Evolutionary conservation across 257 asterid genomes (phyloP).

Genomic region (Rhazya stricta): DNA sequence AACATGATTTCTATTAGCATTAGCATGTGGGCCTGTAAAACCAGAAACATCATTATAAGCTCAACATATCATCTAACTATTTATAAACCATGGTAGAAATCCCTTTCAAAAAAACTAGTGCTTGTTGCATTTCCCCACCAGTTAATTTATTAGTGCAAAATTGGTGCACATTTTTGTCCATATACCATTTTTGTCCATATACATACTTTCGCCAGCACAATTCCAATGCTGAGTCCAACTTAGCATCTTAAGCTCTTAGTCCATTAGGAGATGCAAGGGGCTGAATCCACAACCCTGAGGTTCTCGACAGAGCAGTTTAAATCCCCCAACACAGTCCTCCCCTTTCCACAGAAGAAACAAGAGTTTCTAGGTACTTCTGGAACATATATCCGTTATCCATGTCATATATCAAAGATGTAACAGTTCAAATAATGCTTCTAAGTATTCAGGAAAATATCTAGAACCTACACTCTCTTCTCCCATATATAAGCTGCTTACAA

Average conservation of each 20-base stretch:
- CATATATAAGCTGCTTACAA: not conserved
- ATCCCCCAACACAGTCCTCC: not conserved
- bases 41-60: slow-evolving; percentile 8
- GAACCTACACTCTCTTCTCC: not conserved
- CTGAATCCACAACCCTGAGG: not conserved
- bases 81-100: not conserved
- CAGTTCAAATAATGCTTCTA: too few relatives aligned
- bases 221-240: not conserved
- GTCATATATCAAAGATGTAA: not conserved
- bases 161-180: not conserved
- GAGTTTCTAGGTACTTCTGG: not conserved
- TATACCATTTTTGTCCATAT: not conserved
- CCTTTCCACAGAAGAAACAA: not conserved
- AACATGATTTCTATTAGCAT: slow-evolving; percentile 66
- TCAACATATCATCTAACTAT: not conserved
- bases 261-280: not conserved
- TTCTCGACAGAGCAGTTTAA: not conserved
- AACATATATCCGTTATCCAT: not conserved
- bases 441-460: not conserved
- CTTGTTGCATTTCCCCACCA: not conserved
- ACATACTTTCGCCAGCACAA: not conserved
- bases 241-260: not conserved
- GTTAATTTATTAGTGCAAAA: not conserved
- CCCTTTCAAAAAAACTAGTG: not conserved
- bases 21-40: slow-evolving; percentile 77